Conservation (phyloP, 208 protist species). For the Leptomonas pyrrhocoris region DNA sequence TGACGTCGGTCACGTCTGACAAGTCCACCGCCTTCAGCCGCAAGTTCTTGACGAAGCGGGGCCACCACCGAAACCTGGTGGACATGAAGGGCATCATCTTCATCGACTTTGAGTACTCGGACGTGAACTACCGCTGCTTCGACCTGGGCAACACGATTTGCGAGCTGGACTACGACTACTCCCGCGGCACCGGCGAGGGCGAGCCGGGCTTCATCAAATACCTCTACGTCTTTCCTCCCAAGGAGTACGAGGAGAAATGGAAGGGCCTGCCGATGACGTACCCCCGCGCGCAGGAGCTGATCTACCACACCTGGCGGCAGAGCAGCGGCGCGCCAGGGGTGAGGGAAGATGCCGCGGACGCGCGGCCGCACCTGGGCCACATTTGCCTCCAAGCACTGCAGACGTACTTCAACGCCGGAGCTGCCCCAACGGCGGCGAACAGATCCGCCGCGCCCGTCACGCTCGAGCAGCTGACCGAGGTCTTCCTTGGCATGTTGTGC, state of each 20-base stretch:
- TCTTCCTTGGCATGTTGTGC: slow-evolving; percentile 81
- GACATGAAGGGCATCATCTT: slow-evolving; percentile 75
- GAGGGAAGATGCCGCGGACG: not conserved
- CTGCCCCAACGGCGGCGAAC: not conserved
- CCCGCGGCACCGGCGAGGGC: slow-evolving; percentile 62
- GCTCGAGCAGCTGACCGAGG: slow-evolving; percentile 60
- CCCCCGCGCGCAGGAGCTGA: slow-evolving; percentile 74
- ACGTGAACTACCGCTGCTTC: slow-evolving; percentile 84
- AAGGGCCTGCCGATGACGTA: slow-evolving; percentile 59
- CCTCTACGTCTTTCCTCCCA: slow-evolving; percentile 61
- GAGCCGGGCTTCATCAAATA: slow-evolving; percentile 84
- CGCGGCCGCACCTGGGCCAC: slow-evolving; percentile 32
- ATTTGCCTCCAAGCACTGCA: slow-evolving; percentile 38
- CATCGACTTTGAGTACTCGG: slow-evolving; percentile 90
- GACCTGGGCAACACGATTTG: slow-evolving; percentile 87
- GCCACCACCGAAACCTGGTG: slow-evolving; percentile 70
- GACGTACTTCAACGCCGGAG: slow-evolving; percentile 33
- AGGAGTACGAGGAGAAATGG: slow-evolving; percentile 52
- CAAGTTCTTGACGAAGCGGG: slow-evolving; percentile 70
- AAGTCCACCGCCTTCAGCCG: slow-evolving; percentile 56
- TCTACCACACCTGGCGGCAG: slow-evolving; percentile 61
- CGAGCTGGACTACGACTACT: slow-evolving; percentile 89
- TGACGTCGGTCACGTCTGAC: slow-evolving; percentile 46
- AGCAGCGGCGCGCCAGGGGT: not conserved
- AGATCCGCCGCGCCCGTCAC: slow-evolving; percentile 32